Percentiles rank a stretch among this genome's conserved stretches.
phyloP scores from a whole-genome alignment of 2,329 filamentous ascomycete species.

The Endocalyx cinctus region DNA sequence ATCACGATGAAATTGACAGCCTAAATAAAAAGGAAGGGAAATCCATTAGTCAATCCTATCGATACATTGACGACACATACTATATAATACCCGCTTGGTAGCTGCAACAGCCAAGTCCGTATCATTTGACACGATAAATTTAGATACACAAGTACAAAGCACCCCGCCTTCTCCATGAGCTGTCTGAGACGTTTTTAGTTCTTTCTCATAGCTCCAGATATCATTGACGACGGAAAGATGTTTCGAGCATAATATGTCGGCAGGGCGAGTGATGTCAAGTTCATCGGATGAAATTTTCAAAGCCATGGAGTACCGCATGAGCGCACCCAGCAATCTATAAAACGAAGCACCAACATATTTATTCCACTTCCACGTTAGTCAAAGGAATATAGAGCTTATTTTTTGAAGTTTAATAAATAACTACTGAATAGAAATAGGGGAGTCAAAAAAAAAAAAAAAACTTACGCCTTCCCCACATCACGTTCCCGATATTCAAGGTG shows the following conservation, averaged over 20 bases:
- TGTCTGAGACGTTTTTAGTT: conserved; percentile 17
- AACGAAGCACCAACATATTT: no score
- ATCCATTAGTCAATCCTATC: no score
- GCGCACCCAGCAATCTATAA: conserved; percentile 25
- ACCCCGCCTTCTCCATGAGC: conserved; percentile 20
- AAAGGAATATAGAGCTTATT: no score
- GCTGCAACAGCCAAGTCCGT: no score
- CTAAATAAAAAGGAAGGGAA: no score
- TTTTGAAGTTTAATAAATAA: no score
- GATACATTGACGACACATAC: no score
- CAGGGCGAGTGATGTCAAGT: conserved; percentile 11
- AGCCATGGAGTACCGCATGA: conserved; percentile 34
- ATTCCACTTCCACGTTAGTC: no score
- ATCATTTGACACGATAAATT: no score
- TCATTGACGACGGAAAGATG: conserved; percentile 34
- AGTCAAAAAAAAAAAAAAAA: neutral
- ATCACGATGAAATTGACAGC: no score
- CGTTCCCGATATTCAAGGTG: conserved; percentile 34
- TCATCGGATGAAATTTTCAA: conserved; percentile 25
- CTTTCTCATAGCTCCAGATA: no score
- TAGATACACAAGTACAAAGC: conserved; percentile 27
- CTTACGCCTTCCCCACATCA: conserved; percentile 36
- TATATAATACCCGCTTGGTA: no score
- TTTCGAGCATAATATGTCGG: conserved; percentile 31
- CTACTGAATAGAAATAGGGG: neutral